phyloP scores from a whole-genome alignment of 805 yeast species.

The Teunomyces lycoperdinae region DNA sequence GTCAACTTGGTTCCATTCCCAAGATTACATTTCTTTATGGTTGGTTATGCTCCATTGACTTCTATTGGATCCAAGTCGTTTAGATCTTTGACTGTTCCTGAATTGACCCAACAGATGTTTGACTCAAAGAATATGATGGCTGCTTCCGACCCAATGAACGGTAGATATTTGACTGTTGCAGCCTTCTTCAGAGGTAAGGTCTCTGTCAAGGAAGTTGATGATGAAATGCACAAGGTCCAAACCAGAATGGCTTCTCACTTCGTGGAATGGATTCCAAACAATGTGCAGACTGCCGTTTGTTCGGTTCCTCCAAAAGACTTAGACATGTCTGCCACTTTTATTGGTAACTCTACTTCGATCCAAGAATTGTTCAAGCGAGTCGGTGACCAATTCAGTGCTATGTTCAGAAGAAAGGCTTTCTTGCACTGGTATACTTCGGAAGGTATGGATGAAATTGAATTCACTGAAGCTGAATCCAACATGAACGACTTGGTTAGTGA shows the following conservation, averaged over 20 bases:
- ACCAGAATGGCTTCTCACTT: constrained; percentile 77
- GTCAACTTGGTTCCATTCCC: constrained; percentile 95
- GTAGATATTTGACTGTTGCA: constrained; percentile 89
- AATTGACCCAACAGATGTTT: constrained; percentile 90
- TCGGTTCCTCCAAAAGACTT: constrained; percentile 83
- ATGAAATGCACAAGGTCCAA: constrained; percentile 84
- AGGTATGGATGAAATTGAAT: constrained; percentile 96
- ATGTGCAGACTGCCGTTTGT: constrained; percentile 91
- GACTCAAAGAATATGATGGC: constrained; percentile 96
- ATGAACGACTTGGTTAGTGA: constrained; percentile 87
- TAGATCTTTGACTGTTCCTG: constrained; percentile 83
- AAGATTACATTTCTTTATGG: constrained; percentile 92
- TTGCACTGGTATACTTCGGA: constrained; percentile 94
- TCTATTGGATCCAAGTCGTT: constrained; percentile 78
- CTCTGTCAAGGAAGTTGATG: constrained; percentile 90
- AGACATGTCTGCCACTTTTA: constrained; percentile 88
- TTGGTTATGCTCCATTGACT: constrained; percentile 90
- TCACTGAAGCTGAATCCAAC: constrained; percentile 90
- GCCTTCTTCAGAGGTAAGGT: constrained; percentile 94
- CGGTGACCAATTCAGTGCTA: constrained; percentile 84
- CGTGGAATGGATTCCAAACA: constrained; percentile 96
- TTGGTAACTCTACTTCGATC: constrained; percentile 90
- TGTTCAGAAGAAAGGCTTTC: constrained; percentile 93
- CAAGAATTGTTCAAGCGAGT: constrained; percentile 88
- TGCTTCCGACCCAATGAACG: constrained; percentile 86